These are phyloP conservation scores for Geotrichum fermentans DNA, from an alignment of 1,139 yeast species.

Conservation along the genomic window DNA sequence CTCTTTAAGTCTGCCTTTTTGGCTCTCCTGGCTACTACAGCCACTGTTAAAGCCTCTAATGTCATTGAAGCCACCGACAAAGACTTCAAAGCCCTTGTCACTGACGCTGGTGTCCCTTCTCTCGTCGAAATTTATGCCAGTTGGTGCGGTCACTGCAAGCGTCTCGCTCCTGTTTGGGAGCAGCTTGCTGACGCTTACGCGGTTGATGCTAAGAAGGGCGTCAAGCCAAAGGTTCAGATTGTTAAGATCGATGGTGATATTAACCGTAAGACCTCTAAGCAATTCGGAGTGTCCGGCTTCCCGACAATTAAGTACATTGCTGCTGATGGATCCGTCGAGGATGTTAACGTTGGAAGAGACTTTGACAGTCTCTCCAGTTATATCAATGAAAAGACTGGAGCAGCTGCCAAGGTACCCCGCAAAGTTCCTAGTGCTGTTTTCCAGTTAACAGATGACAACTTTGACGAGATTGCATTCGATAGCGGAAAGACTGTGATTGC, in stretches of 20 bases:
- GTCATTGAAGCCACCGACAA: constrained; percentile 45
- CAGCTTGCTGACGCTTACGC: constrained; percentile 52
- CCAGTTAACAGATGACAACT: constrained; percentile 34
- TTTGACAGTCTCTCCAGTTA: constrained; percentile 43
- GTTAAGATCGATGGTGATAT: constrained; percentile 63
- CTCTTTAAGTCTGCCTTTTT: constrained; percentile 5
- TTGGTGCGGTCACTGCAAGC: constrained; percentile 81
- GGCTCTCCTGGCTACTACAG: constrained; percentile 12
- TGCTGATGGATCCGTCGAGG: constrained; percentile 34
- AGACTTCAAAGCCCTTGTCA: constrained; percentile 52
- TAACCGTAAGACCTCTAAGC: constrained; percentile 50
- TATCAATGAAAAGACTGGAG: constrained; percentile 47
- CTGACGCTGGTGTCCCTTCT: constrained; percentile 55
- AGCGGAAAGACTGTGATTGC: constrained; percentile 33
- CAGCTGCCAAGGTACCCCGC: constrained; percentile 27
- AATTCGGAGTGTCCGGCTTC: constrained; percentile 56
- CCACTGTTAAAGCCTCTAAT: constrained; percentile 26
- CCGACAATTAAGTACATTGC: constrained; percentile 60
- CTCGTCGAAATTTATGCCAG: constrained; percentile 73
- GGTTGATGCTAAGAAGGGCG: constrained; percentile 21
- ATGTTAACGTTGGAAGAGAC: constrained; percentile 40
- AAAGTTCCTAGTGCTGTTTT: constrained; percentile 41
- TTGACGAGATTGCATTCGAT: constrained; percentile 24
- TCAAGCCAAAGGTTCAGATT: constrained; percentile 44
- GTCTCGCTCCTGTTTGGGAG: constrained; percentile 61